phyloP scores from a whole-genome alignment of 139 green algal genomes.

The Chlamydomonas schloesseri region DNA sequence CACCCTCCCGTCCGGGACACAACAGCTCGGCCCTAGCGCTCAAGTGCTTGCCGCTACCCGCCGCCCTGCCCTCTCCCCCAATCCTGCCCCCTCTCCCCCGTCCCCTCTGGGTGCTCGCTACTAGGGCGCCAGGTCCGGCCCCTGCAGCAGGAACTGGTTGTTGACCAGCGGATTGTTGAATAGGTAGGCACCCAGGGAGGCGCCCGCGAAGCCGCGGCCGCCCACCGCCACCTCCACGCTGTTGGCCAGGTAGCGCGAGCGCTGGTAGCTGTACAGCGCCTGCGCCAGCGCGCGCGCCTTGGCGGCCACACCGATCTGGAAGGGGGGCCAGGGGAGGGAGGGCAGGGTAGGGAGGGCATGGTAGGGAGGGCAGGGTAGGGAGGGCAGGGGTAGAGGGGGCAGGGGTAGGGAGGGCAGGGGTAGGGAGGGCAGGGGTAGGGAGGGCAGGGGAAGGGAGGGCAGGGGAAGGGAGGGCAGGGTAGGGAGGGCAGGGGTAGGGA shows the following conservation, averaged over 20 bases:
- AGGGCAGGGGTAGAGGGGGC: not conserved
- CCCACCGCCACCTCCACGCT: not conserved
- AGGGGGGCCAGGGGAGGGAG: not conserved
- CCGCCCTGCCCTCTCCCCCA: too few species aligned
- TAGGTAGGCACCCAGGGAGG: slow-evolving; percentile 13
- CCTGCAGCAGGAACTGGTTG: slow-evolving; percentile 44
- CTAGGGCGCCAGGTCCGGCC: slow-evolving; percentile 6
- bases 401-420: too few species aligned
- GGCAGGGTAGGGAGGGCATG: not conserved
- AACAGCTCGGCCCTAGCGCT: too few species aligned
- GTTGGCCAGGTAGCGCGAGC: slow-evolving; percentile 31
- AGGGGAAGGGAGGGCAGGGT: not conserved
- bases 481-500: not conserved
- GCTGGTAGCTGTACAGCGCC: slow-evolving; percentile 28
- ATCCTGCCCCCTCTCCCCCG: not conserved
- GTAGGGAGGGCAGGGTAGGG: not conserved
- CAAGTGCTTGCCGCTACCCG: too few species aligned
- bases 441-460: not conserved
- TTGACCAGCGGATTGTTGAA: slow-evolving; percentile 35
- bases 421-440: too few species aligned
- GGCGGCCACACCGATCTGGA: slow-evolving; percentile 26
- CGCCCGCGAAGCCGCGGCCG: slow-evolving; percentile 7
- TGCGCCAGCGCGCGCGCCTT: slow-evolving; percentile 26
- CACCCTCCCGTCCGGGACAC: too few species aligned
- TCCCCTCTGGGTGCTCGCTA: too few species aligned